These are phyloP conservation scores for Cucurbita ficifolia DNA, from an alignment of 306 rosid species.

Conservation along the genomic window DNA sequence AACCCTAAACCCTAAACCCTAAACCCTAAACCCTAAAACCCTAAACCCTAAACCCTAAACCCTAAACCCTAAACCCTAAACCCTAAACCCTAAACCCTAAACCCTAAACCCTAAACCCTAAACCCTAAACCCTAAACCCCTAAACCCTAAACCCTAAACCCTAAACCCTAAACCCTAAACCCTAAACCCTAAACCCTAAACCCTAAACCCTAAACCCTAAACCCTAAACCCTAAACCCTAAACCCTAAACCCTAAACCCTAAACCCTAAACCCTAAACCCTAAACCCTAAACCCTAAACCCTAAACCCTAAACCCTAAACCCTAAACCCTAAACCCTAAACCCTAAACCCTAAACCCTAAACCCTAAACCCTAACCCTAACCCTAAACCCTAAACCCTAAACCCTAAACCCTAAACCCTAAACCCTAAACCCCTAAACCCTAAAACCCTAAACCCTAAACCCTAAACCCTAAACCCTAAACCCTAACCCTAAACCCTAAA, in stretches of 20 bases:
- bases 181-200: conserved; percentile 9
- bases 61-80: conserved; percentile 11
- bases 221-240: not conserved
- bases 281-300: conserved; percentile 3
- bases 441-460: not conserved
- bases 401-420: conserved; percentile 9
- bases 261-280: too few relatives aligned
- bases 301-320: not conserved
- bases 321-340: conserved; percentile 3
- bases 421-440: not conserved
- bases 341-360: too few relatives aligned
- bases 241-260: too few relatives aligned
- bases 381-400: conserved; percentile 1
- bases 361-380: conserved; percentile 7
- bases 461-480: not conserved
- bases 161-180: conserved; percentile 3
- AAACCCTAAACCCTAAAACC: not conserved
- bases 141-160: conserved; percentile 4
- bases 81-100: conserved; percentile 2
- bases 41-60: too few relatives aligned
- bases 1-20: not conserved
- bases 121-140: not conserved
- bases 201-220: conserved; percentile 9
- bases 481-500: not conserved
- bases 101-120: not conserved